Base-by-base conservation (phyloP, 192 early-diverging fungal genomes). In the Rhizoclosmatium globosum region DNA sequence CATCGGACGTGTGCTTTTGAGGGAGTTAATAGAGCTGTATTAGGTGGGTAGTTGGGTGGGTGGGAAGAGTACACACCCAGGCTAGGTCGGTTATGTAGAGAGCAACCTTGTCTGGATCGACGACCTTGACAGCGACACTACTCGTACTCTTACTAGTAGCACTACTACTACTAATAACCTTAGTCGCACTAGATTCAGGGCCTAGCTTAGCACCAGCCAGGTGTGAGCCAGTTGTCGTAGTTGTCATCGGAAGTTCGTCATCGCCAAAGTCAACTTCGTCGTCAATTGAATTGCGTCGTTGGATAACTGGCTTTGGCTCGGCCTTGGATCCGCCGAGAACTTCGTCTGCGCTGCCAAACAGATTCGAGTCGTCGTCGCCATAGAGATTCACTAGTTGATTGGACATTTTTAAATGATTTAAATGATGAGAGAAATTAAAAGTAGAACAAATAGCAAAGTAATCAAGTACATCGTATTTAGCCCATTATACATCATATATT, bases 1-100 rank as follows among this genome's bases (percentile, higher is more conserved):
- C 84, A 64, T 91, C 90, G 9, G 85, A 88, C 2, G 88, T 91
- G 79, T 86, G 91, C 90, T 91, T 71, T 31, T 1, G 50, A 0
- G 15, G 56, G 21, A 23, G 17, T 38, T 3, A 2, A 15, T 2
- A 1, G 17, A 65, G 64, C 3, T 17, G 13, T 38, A 38, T 23
- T 41, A 38, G 13, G 38, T 65, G 13, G 2, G 38, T 15, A 41
- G 42, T 47, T 6, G 6, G 6, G 7, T 64, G 6, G 31, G 62
- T 45, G 39, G 39, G 19, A 47, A 19, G 39, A 21, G 21, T 68
- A n/a, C 56, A 2, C 41, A 65, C 74, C 74, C 60, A 75, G 17
- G 42, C 15, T 38, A 75, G 74, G 47, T 66, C 21, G n/a, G 60
- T 45, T 4, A 75, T 23, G 61, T 66, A 75, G 11, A 65, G 45